A percentile compares a stretch with the other conserved stretches of the same genome.
phyloP scores from a whole-genome alignment of 2,329 filamentous ascomycete genomes.

The Talaromyces sp. region DNA sequence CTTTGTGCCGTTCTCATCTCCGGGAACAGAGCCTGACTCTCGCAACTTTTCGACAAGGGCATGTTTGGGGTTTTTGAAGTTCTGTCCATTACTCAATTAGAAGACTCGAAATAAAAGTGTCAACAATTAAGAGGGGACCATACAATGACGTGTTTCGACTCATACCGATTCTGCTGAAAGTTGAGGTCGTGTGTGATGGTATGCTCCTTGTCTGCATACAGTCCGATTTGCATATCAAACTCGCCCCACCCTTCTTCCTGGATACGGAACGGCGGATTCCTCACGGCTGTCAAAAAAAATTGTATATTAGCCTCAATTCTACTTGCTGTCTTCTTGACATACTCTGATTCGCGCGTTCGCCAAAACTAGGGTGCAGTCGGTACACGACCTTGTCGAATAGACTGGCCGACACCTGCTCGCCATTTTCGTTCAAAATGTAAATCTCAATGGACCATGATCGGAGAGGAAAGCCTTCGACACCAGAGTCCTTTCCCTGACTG shows the following conservation, averaged over 20 bases:
- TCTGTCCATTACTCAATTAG: slow-evolving; percentile 36
- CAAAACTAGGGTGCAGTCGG: slow-evolving; percentile 90
- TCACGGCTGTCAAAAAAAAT: slow-evolving; percentile 58
- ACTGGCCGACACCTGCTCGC: slow-evolving; percentile 74
- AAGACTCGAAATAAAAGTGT: neutral
- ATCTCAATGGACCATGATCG: slow-evolving; percentile 87
- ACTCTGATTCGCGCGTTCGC: slow-evolving; percentile 76
- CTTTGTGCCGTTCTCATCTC: slow-evolving; percentile 60
- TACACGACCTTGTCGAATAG: slow-evolving; percentile 92
- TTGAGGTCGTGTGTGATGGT: slow-evolving; percentile 84
- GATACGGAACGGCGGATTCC: slow-evolving; percentile 81
- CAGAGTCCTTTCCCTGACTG: slow-evolving; percentile 70
- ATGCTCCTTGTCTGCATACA: slow-evolving; percentile 85
- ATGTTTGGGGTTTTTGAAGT: slow-evolving; percentile 89
- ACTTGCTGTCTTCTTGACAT: slow-evolving; percentile 34
- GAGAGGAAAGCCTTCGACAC: slow-evolving; percentile 85
- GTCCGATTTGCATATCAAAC: slow-evolving; percentile 87
- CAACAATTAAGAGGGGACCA: slow-evolving; percentile 18
- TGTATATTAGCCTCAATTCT: neutral
- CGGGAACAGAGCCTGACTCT: slow-evolving; percentile 81
- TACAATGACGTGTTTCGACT: slow-evolving; percentile 71
- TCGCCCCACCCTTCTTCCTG: slow-evolving; percentile 97
- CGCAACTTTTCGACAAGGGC: slow-evolving; percentile 73
- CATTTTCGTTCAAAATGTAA: slow-evolving; percentile 77
- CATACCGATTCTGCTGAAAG: slow-evolving; percentile 77